A percentile compares a stretch with the other conserved stretches of the same genome.
phyloP scores from a whole-genome alignment of 805 yeast genomes.

The Wickerhamiella occidentalis region DNA sequence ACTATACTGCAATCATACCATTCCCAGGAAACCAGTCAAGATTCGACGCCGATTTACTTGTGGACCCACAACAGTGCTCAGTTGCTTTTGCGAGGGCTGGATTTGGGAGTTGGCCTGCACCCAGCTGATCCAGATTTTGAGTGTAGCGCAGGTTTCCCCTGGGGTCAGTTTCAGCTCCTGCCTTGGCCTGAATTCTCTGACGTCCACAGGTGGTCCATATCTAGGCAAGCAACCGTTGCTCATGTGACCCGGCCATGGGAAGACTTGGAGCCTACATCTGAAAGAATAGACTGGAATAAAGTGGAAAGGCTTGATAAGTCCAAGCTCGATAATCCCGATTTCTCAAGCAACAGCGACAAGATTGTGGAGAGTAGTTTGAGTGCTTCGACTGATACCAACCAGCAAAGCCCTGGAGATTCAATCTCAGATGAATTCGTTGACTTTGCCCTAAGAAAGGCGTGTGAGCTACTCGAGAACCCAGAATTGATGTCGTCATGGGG shows the following conservation, averaged over 20 bases:
- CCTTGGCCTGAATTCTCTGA: background rate
- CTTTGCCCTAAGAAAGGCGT: background rate
- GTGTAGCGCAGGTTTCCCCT: background rate
- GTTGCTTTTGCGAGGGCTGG: background rate
- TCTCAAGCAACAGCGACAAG: too few relatives aligned
- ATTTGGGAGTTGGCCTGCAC: background rate
- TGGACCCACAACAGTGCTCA: background rate
- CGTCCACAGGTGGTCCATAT: background rate
- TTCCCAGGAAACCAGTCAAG: background rate
- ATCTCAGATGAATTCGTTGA: background rate
- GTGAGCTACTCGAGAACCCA: background rate
- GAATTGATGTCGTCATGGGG: background rate
- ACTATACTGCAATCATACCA: background rate
- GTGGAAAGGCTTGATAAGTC: background rate
- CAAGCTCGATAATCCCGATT: too few relatives aligned
- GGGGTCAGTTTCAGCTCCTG: background rate
- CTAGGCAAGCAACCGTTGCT: too few relatives aligned
- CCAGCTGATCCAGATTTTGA: background rate
- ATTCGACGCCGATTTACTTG: background rate
- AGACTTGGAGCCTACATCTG: background rate
- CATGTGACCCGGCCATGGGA: background rate
- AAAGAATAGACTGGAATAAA: background rate
- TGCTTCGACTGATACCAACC: too few relatives aligned
- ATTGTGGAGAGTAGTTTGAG: too few relatives aligned
- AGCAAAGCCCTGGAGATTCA: background rate